Percentiles rank a stretch among this genome's conserved stretches.
Evolutionary conservation across 352 stramenopile species (phyloP).

Genomic region (Globisporangium cederbergense): DNA sequence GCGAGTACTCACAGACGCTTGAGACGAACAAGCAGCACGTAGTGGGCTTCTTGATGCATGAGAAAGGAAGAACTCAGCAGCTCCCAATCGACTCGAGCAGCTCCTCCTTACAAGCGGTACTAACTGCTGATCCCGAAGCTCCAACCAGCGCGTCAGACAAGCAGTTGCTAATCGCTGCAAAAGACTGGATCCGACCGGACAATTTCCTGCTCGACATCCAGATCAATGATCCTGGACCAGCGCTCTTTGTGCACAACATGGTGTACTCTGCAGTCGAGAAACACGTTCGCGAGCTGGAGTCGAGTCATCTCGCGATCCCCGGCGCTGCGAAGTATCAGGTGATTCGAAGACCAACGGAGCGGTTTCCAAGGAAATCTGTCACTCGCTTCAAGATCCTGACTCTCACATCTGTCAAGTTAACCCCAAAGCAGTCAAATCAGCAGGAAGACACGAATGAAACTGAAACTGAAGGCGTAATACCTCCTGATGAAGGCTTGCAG

Average conservation of each 20-base stretch:
- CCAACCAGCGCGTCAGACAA: neutral
- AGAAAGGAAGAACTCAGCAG: neutral
- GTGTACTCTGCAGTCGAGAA: constrained; percentile 61
- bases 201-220: constrained; percentile 62
- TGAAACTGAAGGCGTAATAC: neutral
- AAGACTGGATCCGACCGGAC: constrained; percentile 25
- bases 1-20: constrained; percentile 26
- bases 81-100: neutral
- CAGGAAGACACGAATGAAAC: neutral
- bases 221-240: constrained; percentile 38
- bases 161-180: constrained; percentile 12
- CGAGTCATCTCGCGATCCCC: constrained; percentile 59
- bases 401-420: neutral
- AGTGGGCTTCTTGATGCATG: constrained; percentile 21
- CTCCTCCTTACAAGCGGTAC: neutral
- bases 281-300: constrained; percentile 57
- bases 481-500: neutral
- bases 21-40: constrained; percentile 26
- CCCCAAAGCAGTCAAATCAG: constrained; percentile 11
- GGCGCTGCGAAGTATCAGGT: constrained; percentile 69
- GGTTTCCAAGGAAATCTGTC: constrained; percentile 57
- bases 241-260: constrained; percentile 54
- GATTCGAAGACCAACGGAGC: constrained; percentile 59
- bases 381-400: constrained; percentile 54
- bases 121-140: neutral